Conservation (phyloP, 768 basidiomycete species). For the Dioszegia hungarica region DNA sequence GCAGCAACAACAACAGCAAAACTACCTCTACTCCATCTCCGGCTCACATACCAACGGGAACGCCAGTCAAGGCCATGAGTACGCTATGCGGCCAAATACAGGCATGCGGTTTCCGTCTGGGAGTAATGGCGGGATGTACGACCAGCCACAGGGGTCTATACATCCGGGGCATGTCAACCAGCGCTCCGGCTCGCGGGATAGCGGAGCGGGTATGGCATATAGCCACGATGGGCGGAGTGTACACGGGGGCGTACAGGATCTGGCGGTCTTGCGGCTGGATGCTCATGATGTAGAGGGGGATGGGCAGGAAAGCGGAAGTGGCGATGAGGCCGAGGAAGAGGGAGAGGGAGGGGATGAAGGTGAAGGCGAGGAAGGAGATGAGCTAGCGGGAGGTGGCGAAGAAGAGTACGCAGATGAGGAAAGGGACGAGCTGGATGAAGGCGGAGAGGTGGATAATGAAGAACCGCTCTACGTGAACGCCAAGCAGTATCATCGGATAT, state of each 20-base stretch:
- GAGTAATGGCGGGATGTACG: not conserved
- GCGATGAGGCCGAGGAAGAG: too few species aligned
- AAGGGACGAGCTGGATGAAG: slow-evolving; percentile 3
- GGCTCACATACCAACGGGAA: too few species aligned
- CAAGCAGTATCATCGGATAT: slow-evolving; percentile 97
- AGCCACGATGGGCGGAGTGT: too few species aligned
- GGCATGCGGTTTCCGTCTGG: not conserved
- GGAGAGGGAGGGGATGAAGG: slow-evolving; percentile 7
- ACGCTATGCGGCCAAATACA: not conserved
- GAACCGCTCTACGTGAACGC: slow-evolving; percentile 99
- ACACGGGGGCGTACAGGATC: too few species aligned
- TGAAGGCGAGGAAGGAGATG: slow-evolving; percentile 4
- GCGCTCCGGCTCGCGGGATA: too few species aligned
- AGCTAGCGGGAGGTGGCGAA: slow-evolving; percentile 18
- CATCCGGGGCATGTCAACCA: not conserved
- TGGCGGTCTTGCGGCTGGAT: not conserved
- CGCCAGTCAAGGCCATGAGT: too few species aligned
- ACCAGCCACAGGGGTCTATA: not conserved
- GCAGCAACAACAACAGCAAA: not conserved
- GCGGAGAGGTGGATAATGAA: slow-evolving; percentile 61
- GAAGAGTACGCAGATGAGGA: slow-evolving; percentile 23
- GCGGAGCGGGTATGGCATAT: too few species aligned
- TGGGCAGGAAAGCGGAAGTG: not conserved
- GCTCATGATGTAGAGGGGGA: not conserved
- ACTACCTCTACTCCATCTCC: not conserved